Conservation (phyloP, 2,329 filamentous ascomycete species). For the Lachnellula arida region DNA sequence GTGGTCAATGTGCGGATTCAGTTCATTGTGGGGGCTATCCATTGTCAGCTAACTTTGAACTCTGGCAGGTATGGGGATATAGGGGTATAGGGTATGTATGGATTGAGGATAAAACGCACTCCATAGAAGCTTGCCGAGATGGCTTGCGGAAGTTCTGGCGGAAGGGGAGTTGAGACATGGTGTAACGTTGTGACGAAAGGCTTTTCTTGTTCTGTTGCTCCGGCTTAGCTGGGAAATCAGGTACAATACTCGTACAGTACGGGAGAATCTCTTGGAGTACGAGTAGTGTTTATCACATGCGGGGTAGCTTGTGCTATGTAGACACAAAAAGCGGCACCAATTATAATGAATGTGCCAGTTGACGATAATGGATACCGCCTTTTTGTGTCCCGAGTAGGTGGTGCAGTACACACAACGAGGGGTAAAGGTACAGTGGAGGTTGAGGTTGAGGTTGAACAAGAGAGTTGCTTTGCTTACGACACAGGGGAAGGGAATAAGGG, state of each 20-base stretch:
- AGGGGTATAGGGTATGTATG: background rate
- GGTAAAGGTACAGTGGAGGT: background rate
- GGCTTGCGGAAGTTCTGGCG: slow-evolving; percentile 29
- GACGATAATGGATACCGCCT: background rate
- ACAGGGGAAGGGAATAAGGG: too few species aligned
- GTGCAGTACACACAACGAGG: background rate
- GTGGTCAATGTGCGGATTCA: slow-evolving; percentile 45
- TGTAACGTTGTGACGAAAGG: background rate
- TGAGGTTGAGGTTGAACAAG: background rate
- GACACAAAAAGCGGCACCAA: too few species aligned
- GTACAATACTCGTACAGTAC: slow-evolving; percentile 1
- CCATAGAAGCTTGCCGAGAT: slow-evolving; percentile 31
- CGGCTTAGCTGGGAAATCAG: slow-evolving; percentile 11
- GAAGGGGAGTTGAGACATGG: slow-evolving; percentile 25
- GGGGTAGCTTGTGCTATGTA: background rate
- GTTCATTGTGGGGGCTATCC: slow-evolving; percentile 31
- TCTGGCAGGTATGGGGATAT: background rate
- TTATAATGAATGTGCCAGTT: background rate
- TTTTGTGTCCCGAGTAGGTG: background rate
- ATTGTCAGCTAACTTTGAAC: slow-evolving; percentile 7
- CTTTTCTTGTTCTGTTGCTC: slow-evolving; percentile 1
- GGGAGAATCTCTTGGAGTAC: background rate
- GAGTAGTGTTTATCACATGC: background rate
- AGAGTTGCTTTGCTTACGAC: too few species aligned
- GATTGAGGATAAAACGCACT: slow-evolving; percentile 20